Percentiles rank a stretch among this genome's conserved stretches.
phyloP scores from a whole-genome alignment of 2,329 filamentous ascomycete species.

The Colletotrichum sojae region DNA sequence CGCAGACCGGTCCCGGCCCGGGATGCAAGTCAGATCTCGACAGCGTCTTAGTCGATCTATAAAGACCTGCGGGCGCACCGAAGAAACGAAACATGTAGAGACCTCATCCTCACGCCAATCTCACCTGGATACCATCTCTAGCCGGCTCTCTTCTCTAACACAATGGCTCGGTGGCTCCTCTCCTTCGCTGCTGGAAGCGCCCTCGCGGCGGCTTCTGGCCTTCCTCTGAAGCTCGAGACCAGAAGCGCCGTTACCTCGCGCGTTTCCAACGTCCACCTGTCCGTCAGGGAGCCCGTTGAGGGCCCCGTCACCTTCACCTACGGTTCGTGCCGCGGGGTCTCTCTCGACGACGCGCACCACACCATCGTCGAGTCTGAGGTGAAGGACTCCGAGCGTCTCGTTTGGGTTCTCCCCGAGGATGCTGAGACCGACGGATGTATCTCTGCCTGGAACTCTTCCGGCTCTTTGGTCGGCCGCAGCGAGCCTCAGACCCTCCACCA shows the following conservation, averaged over 20 bases:
- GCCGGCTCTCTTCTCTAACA: not conserved
- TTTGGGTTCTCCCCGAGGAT: slow-evolving; percentile 45
- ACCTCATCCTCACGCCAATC: slow-evolving; percentile 19
- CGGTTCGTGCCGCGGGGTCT: slow-evolving; percentile 42
- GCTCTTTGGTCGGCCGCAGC: slow-evolving; percentile 53
- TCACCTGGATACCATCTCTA: slow-evolving; percentile 17
- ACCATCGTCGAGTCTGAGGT: slow-evolving; percentile 40
- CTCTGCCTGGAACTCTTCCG: slow-evolving; percentile 54
- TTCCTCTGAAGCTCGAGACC: slow-evolving; percentile 54
- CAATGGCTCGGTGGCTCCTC: slow-evolving; percentile 40
- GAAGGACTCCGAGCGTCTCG: slow-evolving; percentile 43
- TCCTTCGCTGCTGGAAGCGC: slow-evolving; percentile 36
- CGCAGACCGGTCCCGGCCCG: slow-evolving; percentile 1
- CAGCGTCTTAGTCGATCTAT: not conserved
- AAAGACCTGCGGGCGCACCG: slow-evolving; percentile 16
- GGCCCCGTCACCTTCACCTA: slow-evolving; percentile 45
- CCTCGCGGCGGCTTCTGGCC: slow-evolving; percentile 37
- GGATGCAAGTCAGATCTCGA: slow-evolving; percentile 5
- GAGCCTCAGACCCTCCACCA: slow-evolving; percentile 49
- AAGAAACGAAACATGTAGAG: slow-evolving; percentile 8
- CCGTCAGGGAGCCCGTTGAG: slow-evolving; percentile 39
- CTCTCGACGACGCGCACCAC: slow-evolving; percentile 42
- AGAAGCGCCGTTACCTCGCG: slow-evolving; percentile 49
- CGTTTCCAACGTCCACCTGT: slow-evolving; percentile 52
- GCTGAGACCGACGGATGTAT: slow-evolving; percentile 53